Percentiles rank a stretch among this genome's conserved stretches.
These are phyloP conservation scores for Pisolithus microcarpus DNA, from an alignment of 768 basidiomycete species.

Conservation along the genomic window DNA sequence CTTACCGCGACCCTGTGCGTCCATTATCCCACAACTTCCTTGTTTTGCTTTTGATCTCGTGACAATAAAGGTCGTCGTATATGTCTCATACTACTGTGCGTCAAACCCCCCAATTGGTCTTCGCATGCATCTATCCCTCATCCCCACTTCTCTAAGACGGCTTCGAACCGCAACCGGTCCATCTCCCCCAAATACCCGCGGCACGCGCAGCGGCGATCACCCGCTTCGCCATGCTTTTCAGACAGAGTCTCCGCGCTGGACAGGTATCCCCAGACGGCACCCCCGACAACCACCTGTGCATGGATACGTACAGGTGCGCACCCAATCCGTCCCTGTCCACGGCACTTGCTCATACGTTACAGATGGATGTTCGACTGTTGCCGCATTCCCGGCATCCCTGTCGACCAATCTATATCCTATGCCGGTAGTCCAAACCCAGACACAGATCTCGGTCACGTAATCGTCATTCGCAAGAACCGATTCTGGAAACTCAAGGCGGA, in stretches of 20 bases:
- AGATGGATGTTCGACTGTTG: constrained; percentile 94
- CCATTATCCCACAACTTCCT: neutral
- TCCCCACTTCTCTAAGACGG: constrained; percentile 47
- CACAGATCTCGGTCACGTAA: constrained; percentile 64
- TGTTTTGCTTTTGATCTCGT: constrained; percentile 1
- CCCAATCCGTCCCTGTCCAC: neutral
- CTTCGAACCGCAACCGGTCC: constrained; percentile 58
- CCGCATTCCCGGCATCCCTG: constrained; percentile 63
- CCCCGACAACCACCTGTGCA: constrained; percentile 68
- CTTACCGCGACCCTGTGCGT: constrained; percentile 78
- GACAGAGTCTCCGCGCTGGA: constrained; percentile 61
- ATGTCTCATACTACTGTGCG: constrained; percentile 92
- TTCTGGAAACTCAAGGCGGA: constrained; percentile 73
- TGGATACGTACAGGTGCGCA: constrained; percentile 76
- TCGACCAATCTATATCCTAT: constrained; percentile 73
- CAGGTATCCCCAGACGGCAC: constrained; percentile 56
- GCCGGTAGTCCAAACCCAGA: constrained; percentile 36
- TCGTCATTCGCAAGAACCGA: constrained; percentile 80
- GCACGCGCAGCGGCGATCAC: constrained; percentile 68
- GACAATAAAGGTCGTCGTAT: constrained; percentile 63
- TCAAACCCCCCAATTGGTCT: neutral
- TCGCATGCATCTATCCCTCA: neutral
- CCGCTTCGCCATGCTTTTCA: constrained; percentile 67
- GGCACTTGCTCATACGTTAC: neutral
- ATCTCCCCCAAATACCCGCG: constrained; percentile 49